Evolutionary conservation across 768 basidiomycete genomes (phyloP).

Genomic region (Tricholoma bakamatsutake): DNA sequence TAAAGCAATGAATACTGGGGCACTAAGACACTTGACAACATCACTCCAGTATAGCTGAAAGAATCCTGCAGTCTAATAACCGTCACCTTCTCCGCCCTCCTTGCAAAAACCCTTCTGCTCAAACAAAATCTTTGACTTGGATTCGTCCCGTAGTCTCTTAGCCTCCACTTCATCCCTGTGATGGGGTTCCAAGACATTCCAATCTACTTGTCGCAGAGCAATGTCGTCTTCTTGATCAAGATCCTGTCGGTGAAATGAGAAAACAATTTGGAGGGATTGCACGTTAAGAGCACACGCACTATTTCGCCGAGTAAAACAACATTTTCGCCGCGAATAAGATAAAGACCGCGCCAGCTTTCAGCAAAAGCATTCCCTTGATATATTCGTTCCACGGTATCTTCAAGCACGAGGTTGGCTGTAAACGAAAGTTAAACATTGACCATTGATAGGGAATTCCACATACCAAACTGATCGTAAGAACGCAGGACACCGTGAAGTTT

Average conservation of each 20-base stretch:
- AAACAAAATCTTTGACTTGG: slow-evolving; percentile 76
- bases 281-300: slow-evolving; percentile 59
- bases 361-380: slow-evolving; percentile 86
- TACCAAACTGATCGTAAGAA: slow-evolving; percentile 98
- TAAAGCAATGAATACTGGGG: no score
- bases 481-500: slow-evolving; percentile 95
- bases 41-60: background rate
- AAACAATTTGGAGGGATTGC: background rate
- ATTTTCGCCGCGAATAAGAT: slow-evolving; percentile 96
- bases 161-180: slow-evolving; percentile 67
- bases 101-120: slow-evolving; percentile 88
- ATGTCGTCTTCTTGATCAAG: slow-evolving; percentile 90
- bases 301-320: slow-evolving; percentile 97
- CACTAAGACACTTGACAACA: background rate
- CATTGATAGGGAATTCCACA: slow-evolving; percentile 19
- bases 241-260: slow-evolving; percentile 49
- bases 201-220: slow-evolving; percentile 70
- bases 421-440: background rate
- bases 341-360: slow-evolving; percentile 83
- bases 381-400: slow-evolving; percentile 93
- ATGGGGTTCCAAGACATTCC: slow-evolving; percentile 60
- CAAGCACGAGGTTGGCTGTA: slow-evolving; percentile 92
- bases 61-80: slow-evolving; percentile 52
- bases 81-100: slow-evolving; percentile 95
- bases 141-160: slow-evolving; percentile 78